A percentile compares a stretch with the other conserved stretches of the same genome.
Evolutionary conservation across 805 yeast genomes (phyloP).

Genomic region (Yueomyces sp.): DNA sequence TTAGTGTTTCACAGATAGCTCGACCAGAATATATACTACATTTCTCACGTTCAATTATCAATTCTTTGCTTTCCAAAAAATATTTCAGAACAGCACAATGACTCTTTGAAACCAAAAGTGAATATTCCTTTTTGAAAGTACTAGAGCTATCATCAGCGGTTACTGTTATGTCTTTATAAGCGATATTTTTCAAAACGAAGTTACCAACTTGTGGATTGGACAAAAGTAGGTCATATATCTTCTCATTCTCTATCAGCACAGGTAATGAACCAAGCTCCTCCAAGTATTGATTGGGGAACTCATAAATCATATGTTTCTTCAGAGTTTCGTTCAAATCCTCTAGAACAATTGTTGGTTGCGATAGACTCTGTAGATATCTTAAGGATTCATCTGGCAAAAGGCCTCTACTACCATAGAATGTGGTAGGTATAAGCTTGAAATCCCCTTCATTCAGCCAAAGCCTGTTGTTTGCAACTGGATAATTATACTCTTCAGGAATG

Average conservation of each 20-base stretch:
- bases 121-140: not conserved
- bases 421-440: slow-evolving; percentile 29
- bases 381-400: slow-evolving; percentile 29
- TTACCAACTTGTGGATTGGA: slow-evolving; percentile 10
- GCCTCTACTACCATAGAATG: slow-evolving; percentile 23
- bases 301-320: slow-evolving; percentile 4
- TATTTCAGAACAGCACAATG: slow-evolving; percentile 7
- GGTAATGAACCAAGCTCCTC: slow-evolving; percentile 10
- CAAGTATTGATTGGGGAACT: slow-evolving; percentile 22
- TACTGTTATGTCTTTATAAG: not conserved
- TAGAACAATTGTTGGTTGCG: slow-evolving; percentile 23
- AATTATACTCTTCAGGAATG: slow-evolving; percentile 32
- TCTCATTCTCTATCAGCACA: slow-evolving; percentile 7
- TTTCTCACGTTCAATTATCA: slow-evolving; percentile 1
- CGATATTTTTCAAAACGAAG: slow-evolving; percentile 9
- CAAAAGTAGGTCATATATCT: slow-evolving; percentile 4
- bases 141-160: not conserved
- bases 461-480: slow-evolving; percentile 31
- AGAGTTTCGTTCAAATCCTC: slow-evolving; percentile 13
- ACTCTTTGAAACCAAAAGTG: not conserved
- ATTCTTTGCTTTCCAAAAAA: slow-evolving; percentile 4
- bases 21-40: slow-evolving; percentile 7
- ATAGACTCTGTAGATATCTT: slow-evolving; percentile 26
- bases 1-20: slow-evolving; percentile 4
- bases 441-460: slow-evolving; percentile 37